Percentiles rank a stretch among this genome's conserved stretches.
Evolutionary conservation across 2,329 filamentous ascomycete genomes (phyloP).

Genomic region (Scolecobasidium constrictum): DNA sequence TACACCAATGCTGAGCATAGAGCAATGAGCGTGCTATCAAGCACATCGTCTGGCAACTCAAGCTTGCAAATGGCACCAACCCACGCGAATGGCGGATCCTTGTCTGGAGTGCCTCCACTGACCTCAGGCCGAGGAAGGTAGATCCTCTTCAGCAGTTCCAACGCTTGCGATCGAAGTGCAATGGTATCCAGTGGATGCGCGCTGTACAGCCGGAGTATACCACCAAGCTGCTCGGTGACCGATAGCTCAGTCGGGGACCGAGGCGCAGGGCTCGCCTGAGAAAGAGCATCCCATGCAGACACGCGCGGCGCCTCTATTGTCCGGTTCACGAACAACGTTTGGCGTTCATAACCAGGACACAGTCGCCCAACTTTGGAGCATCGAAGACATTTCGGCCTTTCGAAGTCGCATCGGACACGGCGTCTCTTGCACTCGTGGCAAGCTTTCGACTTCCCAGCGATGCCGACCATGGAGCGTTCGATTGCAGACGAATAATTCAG

Average conservation of each 20-base stretch:
- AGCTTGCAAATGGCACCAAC: neutral
- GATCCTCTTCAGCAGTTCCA: neutral
- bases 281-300: neutral
- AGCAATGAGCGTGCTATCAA: neutral
- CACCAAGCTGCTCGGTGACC: neutral
- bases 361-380: conserved; percentile 1
- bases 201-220: too few relatives aligned
- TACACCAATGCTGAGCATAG: neutral
- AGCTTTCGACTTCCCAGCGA: conserved; percentile 6
- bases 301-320: neutral
- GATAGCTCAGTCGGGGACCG: neutral
- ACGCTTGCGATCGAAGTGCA: neutral
- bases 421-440: conserved; percentile 6
- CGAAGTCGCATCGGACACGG: conserved; percentile 4
- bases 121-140: neutral
- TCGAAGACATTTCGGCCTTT: neutral
- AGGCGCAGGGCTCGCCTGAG: neutral
- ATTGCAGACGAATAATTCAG: too few relatives aligned
- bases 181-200: too few relatives aligned
- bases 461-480: conserved; percentile 6
- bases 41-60: neutral
- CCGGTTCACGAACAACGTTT: conserved; percentile 5
- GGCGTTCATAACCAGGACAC: conserved; percentile 3
- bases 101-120: neutral
- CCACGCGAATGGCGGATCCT: neutral